Conservation (phyloP, 2,329 filamentous ascomycete genomes). For the Microdochium trichocladiopsis region DNA sequence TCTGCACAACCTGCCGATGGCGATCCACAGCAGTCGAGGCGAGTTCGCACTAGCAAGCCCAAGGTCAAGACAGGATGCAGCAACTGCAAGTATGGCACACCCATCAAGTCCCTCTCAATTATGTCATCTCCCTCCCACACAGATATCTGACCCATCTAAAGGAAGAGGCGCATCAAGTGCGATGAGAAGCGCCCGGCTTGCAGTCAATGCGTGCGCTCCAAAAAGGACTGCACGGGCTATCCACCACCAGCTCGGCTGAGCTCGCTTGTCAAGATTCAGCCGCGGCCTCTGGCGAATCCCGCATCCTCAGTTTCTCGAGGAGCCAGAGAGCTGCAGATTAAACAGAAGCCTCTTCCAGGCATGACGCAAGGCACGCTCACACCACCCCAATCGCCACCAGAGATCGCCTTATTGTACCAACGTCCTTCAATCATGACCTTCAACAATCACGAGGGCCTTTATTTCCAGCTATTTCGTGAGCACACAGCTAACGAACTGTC, state of each 20-base stretch:
- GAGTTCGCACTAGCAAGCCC: constrained; percentile 45
- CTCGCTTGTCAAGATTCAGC: constrained; percentile 21
- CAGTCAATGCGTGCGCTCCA: constrained; percentile 51
- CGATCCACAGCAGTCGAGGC: constrained; percentile 27
- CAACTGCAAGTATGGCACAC: constrained; percentile 57
- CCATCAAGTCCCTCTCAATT: constrained; percentile 1
- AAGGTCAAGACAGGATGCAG: constrained; percentile 62
- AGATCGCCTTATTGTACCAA: constrained; percentile 24
- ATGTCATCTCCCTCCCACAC: constrained; percentile 8
- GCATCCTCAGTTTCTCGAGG: constrained; percentile 4
- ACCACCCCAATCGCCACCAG: constrained; percentile 25
- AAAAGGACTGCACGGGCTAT: constrained; percentile 54
- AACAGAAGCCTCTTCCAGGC: constrained; percentile 1
- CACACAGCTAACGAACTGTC: constrained; percentile 57
- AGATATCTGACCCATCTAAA: constrained; percentile 18
- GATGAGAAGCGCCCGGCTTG: constrained; percentile 57
- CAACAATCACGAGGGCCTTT: constrained; percentile 43
- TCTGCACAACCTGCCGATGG: constrained; percentile 1
- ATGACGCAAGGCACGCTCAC: constrained; percentile 11
- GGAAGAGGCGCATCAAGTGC: constrained; percentile 57
- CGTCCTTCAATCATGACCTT: constrained; percentile 42
- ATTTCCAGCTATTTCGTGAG: constrained; percentile 55
- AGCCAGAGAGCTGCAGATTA: background rate
- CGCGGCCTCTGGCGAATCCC: constrained; percentile 3
- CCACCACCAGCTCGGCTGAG: constrained; percentile 43